A percentile compares a stretch with the other conserved stretches of the same genome.
Evolutionary conservation across 2,329 filamentous ascomycete species (phyloP).

Genomic region (Colletotrichum siamense): DNA sequence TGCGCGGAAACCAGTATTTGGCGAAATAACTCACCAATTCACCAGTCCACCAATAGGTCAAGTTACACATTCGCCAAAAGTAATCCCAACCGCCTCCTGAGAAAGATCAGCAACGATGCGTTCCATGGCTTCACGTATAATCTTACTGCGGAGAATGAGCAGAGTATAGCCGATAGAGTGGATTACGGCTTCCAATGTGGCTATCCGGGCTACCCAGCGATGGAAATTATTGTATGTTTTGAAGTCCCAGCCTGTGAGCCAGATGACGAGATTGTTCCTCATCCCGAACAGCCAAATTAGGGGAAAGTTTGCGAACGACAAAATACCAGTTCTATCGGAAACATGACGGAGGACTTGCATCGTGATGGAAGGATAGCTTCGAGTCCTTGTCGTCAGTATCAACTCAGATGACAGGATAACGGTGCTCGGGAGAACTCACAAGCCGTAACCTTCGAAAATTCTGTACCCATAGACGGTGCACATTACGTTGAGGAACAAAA

Average conservation of each 20-base stretch:
- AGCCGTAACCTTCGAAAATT: not conserved
- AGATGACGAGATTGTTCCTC: constrained; percentile 70
- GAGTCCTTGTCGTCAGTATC: not conserved
- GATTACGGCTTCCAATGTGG: constrained; percentile 65
- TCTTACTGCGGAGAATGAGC: constrained; percentile 43
- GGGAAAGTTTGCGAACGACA: constrained; percentile 68
- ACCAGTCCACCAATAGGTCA: constrained; percentile 57
- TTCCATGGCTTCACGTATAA: not conserved
- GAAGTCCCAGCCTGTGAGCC: constrained; percentile 73
- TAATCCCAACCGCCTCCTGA: constrained; percentile 42
- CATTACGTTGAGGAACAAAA: accelerated
- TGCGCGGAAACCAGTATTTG: not conserved
- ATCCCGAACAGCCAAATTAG: constrained; percentile 71
- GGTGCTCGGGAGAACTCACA: not conserved
- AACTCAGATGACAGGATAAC: not conserved
- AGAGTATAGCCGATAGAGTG: constrained; percentile 67
- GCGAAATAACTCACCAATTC: constrained; percentile 40
- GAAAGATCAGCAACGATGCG: not conserved
- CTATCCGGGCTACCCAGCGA: constrained; percentile 67
- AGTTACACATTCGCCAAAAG: constrained; percentile 42
- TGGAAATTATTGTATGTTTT: constrained; percentile 72
- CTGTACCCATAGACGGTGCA: not conserved
- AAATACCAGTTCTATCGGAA: constrained; percentile 67
- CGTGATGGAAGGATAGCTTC: constrained; percentile 37
- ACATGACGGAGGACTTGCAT: constrained; percentile 57